These are phyloP conservation scores for Oryza nivara DNA, from an alignment of 176 grass and related monocot species.

Conservation along the genomic window DNA sequence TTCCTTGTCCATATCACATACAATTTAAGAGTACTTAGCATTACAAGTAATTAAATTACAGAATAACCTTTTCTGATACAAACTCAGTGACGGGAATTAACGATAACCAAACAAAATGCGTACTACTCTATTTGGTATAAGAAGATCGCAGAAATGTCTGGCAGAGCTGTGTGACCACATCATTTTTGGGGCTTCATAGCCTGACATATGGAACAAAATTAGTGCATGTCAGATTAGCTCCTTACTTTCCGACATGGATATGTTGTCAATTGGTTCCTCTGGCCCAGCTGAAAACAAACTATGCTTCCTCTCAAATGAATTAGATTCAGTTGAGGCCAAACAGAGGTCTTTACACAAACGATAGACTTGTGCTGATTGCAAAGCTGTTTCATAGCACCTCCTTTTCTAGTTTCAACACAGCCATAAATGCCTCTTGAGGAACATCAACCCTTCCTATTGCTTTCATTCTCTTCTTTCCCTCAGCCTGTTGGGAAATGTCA, in stretches of 20 bases:
- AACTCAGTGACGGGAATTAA: too few species aligned
- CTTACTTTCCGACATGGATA: background rate
- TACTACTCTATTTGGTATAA: background rate
- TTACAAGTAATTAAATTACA: constrained; percentile 12
- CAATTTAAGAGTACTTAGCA: background rate
- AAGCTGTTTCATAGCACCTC: constrained; percentile 67
- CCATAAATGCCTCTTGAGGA: constrained; percentile 99
- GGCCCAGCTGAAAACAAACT: background rate
- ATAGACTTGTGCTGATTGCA: background rate
- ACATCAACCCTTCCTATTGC: constrained; percentile 94
- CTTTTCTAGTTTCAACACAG: constrained; percentile 90
- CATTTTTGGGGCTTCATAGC: background rate
- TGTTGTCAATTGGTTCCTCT: constrained; percentile 13
- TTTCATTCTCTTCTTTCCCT: constrained; percentile 99
- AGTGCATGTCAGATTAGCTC: constrained; percentile 18
- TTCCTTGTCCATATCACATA: background rate
- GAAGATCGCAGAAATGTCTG: background rate
- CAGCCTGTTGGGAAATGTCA: constrained; percentile 68
- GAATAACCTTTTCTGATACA: too few species aligned
- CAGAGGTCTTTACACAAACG: constrained; percentile 14
- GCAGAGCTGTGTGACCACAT: background rate
- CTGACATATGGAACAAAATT: constrained; percentile 8
- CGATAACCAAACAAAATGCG: background rate
- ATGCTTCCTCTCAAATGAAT: background rate
- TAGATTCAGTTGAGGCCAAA: background rate